phyloP scores from a whole-genome alignment of 345 rosid genomes.

The Syzygium jambos region DNA sequence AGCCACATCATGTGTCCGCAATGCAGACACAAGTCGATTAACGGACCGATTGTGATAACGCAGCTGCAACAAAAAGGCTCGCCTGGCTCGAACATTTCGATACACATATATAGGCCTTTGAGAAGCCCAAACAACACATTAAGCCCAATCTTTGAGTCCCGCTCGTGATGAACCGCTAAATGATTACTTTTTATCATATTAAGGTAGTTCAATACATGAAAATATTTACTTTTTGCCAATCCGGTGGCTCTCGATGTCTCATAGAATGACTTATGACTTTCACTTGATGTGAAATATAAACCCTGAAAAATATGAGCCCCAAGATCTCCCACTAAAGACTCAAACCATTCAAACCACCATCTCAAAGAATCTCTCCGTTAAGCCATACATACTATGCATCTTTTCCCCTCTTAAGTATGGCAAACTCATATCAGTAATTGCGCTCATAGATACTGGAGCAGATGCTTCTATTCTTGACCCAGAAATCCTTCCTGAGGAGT shows the following conservation, averaged over 20 bases:
- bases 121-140: background rate
- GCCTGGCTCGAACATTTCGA: background rate
- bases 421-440: background rate
- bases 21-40: background rate
- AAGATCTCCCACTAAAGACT: too few species aligned
- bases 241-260: too few species aligned
- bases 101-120: background rate
- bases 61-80: accelerated
- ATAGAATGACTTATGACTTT: too few species aligned
- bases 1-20: background rate
- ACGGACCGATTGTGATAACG: accelerated
- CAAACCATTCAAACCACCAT: too few species aligned
- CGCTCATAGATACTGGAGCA: background rate
- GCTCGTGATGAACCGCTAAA: too few species aligned
- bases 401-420: background rate
- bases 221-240: too few species aligned
- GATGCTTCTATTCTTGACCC: background rate
- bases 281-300: too few species aligned
- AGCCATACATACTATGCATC: background rate
- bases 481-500: background rate
- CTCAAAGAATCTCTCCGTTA: too few species aligned
- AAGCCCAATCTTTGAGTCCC: background rate
- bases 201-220: too few species aligned
- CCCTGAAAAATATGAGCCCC: too few species aligned
- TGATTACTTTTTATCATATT: too few species aligned